Evolutionary conservation across 352 stramenopile genomes (phyloP).

Genomic region (Phytophthora macrochlamydospora): DNA sequence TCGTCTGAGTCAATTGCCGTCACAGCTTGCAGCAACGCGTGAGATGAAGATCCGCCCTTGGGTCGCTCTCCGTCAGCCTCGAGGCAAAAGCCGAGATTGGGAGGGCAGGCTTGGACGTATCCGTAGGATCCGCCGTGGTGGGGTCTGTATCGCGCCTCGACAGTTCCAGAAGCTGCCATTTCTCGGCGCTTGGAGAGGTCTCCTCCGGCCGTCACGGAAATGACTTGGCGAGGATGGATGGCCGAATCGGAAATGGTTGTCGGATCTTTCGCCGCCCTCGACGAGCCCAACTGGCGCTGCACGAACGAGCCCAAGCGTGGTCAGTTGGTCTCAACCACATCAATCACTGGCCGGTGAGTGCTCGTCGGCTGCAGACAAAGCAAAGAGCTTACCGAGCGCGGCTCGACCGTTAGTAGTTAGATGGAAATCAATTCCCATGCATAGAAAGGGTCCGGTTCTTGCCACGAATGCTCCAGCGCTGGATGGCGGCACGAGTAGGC

Average conservation of each 20-base stretch:
- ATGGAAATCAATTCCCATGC: neutral
- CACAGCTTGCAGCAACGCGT: slow-evolving; percentile 6
- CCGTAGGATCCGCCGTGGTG: no score
- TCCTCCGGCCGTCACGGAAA: slow-evolving; percentile 1
- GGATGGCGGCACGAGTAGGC: no score
- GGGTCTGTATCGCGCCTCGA: no score
- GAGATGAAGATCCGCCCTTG: slow-evolving; percentile 2
- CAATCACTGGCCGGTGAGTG: neutral
- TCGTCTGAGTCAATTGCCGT: slow-evolving; percentile 5
- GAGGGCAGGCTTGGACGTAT: slow-evolving; percentile 11
- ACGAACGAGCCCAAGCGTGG: slow-evolving; percentile 5
- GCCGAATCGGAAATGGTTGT: slow-evolving; percentile 13
- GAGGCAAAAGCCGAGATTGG: slow-evolving; percentile 4
- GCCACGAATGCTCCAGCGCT: no score
- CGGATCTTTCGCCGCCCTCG: slow-evolving; percentile 9
- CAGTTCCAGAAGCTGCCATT: neutral
- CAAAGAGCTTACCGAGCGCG: no score
- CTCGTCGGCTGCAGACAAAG: no score
- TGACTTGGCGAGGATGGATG: slow-evolving; percentile 16
- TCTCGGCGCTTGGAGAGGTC: neutral
- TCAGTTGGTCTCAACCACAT: slow-evolving; percentile 16
- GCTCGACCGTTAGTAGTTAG: neutral
- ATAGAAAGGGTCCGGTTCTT: no score
- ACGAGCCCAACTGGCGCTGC: neutral
- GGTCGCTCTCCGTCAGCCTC: neutral